Base-by-base conservation (phyloP, 2,329 filamentous ascomycete species). In the Colletotrichum tropicicola region DNA sequence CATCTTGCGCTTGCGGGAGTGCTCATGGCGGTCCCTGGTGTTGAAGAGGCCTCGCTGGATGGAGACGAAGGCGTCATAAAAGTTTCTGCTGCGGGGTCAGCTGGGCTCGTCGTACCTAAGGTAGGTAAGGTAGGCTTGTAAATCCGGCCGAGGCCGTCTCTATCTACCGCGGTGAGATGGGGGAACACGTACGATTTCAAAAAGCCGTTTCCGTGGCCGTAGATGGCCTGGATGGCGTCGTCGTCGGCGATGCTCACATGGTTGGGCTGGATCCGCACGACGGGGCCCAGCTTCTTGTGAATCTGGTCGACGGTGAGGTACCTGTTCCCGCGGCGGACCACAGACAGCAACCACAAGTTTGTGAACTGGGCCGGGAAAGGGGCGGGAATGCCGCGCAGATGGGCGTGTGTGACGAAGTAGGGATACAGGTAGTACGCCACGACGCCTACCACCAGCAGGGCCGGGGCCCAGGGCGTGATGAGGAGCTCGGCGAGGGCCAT, bases 41-140 rank as follows among this genome's bases (percentile, higher is more conserved):
- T 97, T 97, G 87, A 97, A 98, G 12, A 98, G 84, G 19, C 93
- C 93, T 12, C 92, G 88, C 53, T 87, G 87, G 73, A 97, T 97
- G 12, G 92, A 94, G 58, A 97, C 93, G 71, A 97, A 97, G 52
- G 92, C 92, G 72, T 97, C 93, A 72, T 97, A 97, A 79, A 94
- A 97, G 3, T 95, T 90, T 43, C 91, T 93, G 63, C 9, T 19
- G 49, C 4, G 2, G n/a, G 10, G 39, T 57, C 37, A 68, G 66
- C 13, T 8, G 21, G 1, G 13, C 5, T 10, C 8, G 4, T 35
- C 5, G 30, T 12, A 4, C 3, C 10, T 35, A 13, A 1, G 5
- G 3, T 35, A 13, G 6, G 4, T 35, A 9, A 35, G 15, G 30
- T 10, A 12, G 30, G 30, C 10, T 32, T 32, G 30, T n/a, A n/a